Evolutionary conservation across 2,329 filamentous ascomycete genomes (phyloP).

Genomic region (Colletotrichum lindemuthianum): DNA sequence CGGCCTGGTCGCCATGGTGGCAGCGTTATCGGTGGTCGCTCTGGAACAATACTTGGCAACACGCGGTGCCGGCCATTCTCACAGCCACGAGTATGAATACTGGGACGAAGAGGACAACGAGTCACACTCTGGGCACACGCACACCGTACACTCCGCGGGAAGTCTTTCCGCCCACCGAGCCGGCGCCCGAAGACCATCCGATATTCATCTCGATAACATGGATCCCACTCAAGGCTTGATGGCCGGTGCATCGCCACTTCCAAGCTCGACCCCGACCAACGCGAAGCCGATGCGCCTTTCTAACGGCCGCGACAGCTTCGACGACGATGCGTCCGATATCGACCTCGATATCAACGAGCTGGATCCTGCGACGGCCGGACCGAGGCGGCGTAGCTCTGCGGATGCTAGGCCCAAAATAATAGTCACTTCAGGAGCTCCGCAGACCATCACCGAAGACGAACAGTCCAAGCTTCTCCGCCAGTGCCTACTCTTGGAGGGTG

Average conservation of each 20-base stretch:
- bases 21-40: slow-evolving; percentile 83
- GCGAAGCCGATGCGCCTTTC: slow-evolving; percentile 31
- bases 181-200: slow-evolving; percentile 53
- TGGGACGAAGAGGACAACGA: slow-evolving; percentile 58
- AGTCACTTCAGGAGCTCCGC: slow-evolving; percentile 25
- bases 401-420: slow-evolving; percentile 39
- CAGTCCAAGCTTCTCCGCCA: slow-evolving; percentile 76
- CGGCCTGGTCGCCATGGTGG: slow-evolving; percentile 83
- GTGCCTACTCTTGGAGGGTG: slow-evolving; percentile 82
- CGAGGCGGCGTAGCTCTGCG: slow-evolving; percentile 39
- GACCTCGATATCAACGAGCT: slow-evolving; percentile 71
- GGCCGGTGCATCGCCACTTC: slow-evolving; percentile 66
- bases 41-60: slow-evolving; percentile 92
- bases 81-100: slow-evolving; percentile 54
- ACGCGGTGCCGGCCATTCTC: slow-evolving; percentile 67
- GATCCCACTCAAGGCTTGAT: slow-evolving; percentile 66
- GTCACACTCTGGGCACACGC: slow-evolving; percentile 35
- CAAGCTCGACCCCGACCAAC: slow-evolving; percentile 59
- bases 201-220: slow-evolving; percentile 62
- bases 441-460: slow-evolving; percentile 59
- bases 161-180: slow-evolving; percentile 52
- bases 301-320: slow-evolving; percentile 36
- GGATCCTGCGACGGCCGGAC: slow-evolving; percentile 50
- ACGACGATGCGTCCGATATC: slow-evolving; percentile 63
- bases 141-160: slow-evolving; percentile 35